phyloP scores from a whole-genome alignment of 192 early-diverging fungal species.

The Backusella circina region DNA sequence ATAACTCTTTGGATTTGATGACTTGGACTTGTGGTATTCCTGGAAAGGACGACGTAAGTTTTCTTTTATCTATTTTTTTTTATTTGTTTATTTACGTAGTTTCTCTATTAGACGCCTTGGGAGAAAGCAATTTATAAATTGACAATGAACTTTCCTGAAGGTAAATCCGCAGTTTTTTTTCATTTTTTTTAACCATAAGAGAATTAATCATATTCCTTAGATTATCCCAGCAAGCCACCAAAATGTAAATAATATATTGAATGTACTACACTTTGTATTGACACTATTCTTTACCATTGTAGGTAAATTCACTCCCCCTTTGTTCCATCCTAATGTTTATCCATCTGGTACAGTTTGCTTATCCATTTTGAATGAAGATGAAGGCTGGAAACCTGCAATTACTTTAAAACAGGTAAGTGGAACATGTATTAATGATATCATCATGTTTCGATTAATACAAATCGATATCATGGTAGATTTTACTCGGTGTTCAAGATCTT shows the following conservation, averaged over 20 bases:
- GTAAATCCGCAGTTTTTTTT: slow-evolving; percentile 23
- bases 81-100: neutral
- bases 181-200: neutral
- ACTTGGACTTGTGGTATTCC: slow-evolving; percentile 70
- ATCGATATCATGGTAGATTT: slow-evolving; percentile 52
- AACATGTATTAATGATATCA: neutral
- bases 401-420: slow-evolving; percentile 82
- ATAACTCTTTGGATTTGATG: slow-evolving; percentile 82
- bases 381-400: slow-evolving; percentile 94
- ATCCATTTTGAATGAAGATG: slow-evolving; percentile 93
- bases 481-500: slow-evolving; percentile 90
- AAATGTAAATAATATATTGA: slow-evolving; percentile 52
- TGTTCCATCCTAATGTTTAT: slow-evolving; percentile 96
- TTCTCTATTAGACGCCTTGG: slow-evolving; percentile 68
- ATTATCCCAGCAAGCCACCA: slow-evolving; percentile 86
- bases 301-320: slow-evolving; percentile 70
- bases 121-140: slow-evolving; percentile 87
- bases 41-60: slow-evolving; percentile 45
- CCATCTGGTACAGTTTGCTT: slow-evolving; percentile 97
- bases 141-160: slow-evolving; percentile 76
- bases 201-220: slow-evolving; percentile 13
- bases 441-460: neutral
- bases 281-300: neutral
- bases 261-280: slow-evolving; percentile 21
- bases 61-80: neutral